Percentiles rank a stretch among this genome's conserved stretches.
Conservation (phyloP, 1,284 basidiomycete genomes). For the Naganishia sp. region DNA sequence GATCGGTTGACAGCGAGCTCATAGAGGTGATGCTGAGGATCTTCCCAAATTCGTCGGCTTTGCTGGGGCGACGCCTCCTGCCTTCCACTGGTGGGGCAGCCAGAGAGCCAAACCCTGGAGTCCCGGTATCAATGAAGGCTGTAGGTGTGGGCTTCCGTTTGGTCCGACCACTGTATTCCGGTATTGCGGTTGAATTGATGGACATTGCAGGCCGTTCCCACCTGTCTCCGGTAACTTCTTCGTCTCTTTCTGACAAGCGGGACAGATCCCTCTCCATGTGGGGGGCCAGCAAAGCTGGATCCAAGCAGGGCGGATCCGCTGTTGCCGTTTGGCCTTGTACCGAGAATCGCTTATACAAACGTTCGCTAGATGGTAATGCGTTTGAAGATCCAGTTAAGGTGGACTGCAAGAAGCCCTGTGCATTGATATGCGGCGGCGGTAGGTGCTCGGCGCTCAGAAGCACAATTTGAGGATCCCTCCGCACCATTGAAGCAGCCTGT, state of each 20-base stretch:
- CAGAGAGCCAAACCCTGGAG: not conserved
- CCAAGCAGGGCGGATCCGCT: not conserved
- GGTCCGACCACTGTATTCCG: not conserved
- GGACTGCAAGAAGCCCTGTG: slow-evolving; percentile 20
- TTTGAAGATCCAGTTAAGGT: not conserved
- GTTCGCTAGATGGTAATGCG: too few relatives aligned
- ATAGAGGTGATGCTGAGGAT: slow-evolving; percentile 15
- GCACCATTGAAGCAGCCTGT: not conserved
- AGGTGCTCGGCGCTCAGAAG: slow-evolving; percentile 23
- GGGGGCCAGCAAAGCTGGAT: not conserved
- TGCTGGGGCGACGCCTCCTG: not conserved
- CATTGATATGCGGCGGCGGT: slow-evolving; percentile 15
- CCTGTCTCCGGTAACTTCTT: not conserved
- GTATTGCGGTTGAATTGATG: not conserved
- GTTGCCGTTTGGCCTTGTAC: too few relatives aligned
- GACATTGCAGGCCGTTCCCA: not conserved
- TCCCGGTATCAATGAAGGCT: not conserved
- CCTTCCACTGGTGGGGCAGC: slow-evolving; percentile 2
- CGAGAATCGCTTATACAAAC: too few relatives aligned
- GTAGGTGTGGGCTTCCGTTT: slow-evolving; percentile 6
- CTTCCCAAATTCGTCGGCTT: not conserved
- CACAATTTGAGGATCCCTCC: slow-evolving; percentile 1
- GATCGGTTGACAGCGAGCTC: slow-evolving; percentile 21
- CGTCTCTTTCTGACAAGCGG: slow-evolving; percentile 18
- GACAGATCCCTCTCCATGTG: slow-evolving; percentile 23